A percentile compares a stretch with the other conserved stretches of the same genome.
Conservation (phyloP, 2,329 filamentous ascomycete genomes). For the Diaporthe capsici region DNA sequence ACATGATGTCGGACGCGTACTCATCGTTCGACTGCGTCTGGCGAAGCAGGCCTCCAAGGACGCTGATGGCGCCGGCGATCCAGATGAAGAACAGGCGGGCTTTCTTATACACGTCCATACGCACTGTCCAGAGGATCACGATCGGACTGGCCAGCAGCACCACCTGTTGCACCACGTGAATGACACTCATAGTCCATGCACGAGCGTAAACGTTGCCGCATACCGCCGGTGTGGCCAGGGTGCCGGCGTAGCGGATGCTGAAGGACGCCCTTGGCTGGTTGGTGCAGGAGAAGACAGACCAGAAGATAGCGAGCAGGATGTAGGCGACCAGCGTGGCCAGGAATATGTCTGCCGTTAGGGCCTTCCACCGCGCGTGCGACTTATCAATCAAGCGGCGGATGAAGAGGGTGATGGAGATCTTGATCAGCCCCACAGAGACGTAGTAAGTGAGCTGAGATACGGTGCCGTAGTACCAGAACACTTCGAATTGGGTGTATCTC, state of each 20-base stretch:
- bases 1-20: constrained; percentile 37
- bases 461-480: constrained; percentile 24
- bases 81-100: constrained; percentile 49
- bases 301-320: constrained; percentile 46
- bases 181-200: constrained; percentile 45
- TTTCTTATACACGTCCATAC: constrained; percentile 48
- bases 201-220: constrained; percentile 39
- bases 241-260: constrained; percentile 42
- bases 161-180: constrained; percentile 52
- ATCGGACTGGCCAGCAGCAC: constrained; percentile 49
- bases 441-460: constrained; percentile 17
- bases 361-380: constrained; percentile 45
- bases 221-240: neutral
- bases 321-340: constrained; percentile 47
- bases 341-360: constrained; percentile 48
- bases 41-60: constrained; percentile 44
- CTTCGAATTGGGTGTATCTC: constrained; percentile 34
- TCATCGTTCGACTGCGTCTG: constrained; percentile 40
- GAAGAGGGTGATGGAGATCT: constrained; percentile 46
- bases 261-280: constrained; percentile 39
- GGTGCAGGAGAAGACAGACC: constrained; percentile 24
- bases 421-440: constrained; percentile 42
- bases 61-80: constrained; percentile 45
- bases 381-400: constrained; percentile 43
- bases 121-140: constrained; percentile 50